Base-by-base conservation (phyloP, 805 yeast genomes). In the Torulaspora quercuum region DNA sequence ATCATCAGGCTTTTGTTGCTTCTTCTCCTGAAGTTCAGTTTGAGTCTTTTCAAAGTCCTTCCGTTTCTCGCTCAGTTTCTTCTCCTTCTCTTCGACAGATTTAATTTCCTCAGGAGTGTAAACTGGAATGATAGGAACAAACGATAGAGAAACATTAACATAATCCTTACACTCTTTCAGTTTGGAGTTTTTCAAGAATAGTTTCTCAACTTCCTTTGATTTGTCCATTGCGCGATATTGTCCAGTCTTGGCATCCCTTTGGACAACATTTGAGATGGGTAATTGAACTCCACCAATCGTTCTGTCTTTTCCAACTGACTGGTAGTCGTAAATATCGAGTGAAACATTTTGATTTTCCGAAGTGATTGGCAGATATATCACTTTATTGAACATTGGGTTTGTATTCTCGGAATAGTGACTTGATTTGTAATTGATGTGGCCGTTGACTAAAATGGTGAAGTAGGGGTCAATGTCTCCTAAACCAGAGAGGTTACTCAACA, bases 381-480 rank as follows among this genome's bases (percentile, higher is more conserved):
- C 79, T 35, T 72, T 71, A 50, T 81, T 71, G 60, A 72, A 84
- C n/a, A 52, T 48, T 3, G 90, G 89, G 40, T 75, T 64, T 21
- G 69, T 53, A 1, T 77, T 69, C 32, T 75, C 70, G 8, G 76
- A 73, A 46, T 72, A 72, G 37, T 73, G 73, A 1, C 64, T 54
- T 2, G 92, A 78, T 44, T 67, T 69, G 36, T 71, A 81, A 42
- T 69, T 70, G 25, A 74, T 52, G 53, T 73, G 74, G 47, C 82
- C 82, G 50, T 79, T 77, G 40, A 76, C 59, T 23, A 74, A 51
- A 7, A 82, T 69, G 41, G 74, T 70, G 25, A 80, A 76, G 50
- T 82, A 83, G 4, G 94, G 92, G 59, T 84, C 89, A 50, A 82
- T 78, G 39, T 72, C 75, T 38, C 92, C 90, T 33, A 82, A 72